Base-by-base conservation (phyloP, 2,329 filamentous ascomycete genomes). In the Zymoseptoria pseudotritici region DNA sequence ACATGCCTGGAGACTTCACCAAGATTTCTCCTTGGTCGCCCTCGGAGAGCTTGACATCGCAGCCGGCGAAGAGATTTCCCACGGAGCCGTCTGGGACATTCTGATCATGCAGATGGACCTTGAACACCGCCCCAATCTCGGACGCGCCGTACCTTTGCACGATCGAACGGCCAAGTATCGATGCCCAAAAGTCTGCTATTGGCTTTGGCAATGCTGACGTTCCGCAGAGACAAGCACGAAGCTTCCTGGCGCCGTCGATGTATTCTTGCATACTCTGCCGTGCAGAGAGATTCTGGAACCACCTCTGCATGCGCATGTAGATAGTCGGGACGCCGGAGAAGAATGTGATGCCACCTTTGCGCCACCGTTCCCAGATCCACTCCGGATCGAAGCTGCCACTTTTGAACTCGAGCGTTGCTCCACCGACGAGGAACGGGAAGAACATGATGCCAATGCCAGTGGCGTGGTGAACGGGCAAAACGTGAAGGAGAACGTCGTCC, bases 281-380 rank as follows among this genome's bases (percentile, higher is more conserved):
- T 70, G 71, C 65, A 77, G 36, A 46, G 13, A 46, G 52, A 22
- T 17, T 53, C 52, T 53, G 73, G 57, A 74, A 77, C 56, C 80
- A 77, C 58, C 79, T 75, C 59, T 77, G 29, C 55, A 81, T 69
- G 0, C 78, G 74, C 53, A 78, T 76, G 67, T 80, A 82, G 29
- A 81, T 79, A 1, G 79, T 81, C 3, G 79, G 79, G 1, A 82
- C 79, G 17, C 77, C 79, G 64, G 78, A 77, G 71, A 82, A 82
- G 72, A 81, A 76, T 74, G 26, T 78, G 72, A 52, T 72, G 69
- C 62, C 74, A 69, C 75, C 57, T 63, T 67, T 29, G 69, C 72
- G 59, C 77, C 78, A 81, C 17, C 79, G 73, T 20, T 73, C 68
- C 79, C 79, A 82, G 54, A 65, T 80, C 78, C 58, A 73, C 64